Base-by-base conservation (phyloP, 306 rosid genomes). In the Bauhinia variegata region DNA sequence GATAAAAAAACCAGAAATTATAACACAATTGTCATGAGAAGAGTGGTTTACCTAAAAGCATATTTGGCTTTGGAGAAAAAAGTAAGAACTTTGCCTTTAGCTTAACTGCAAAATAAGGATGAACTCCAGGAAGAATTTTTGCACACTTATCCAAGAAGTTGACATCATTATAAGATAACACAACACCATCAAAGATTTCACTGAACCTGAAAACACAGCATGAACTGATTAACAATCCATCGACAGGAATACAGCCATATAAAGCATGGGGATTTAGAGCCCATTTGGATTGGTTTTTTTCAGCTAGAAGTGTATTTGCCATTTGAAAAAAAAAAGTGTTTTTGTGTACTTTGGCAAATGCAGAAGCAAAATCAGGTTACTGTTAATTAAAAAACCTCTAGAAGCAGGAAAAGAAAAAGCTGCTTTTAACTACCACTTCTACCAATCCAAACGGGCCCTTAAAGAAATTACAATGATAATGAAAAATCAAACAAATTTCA, bases 31-130 rank as follows among this genome's bases (percentile, higher is more conserved):
- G 18, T 33, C 46, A 62, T 5, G 28, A 60, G 42, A n/a, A 2
- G 15, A 39, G 44, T 32, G 54, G 17, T 75, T 18, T 78, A 90
- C 97, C 99, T 86, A 90, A 67, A 64, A 85, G 87, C 99, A 80
- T 88, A 70, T 88, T 54, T n/a, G 95, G 96, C 70, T 83, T 86
- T 5, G 97, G 95, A 56, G 91, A 86, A 75, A 86, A 90, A 39
- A 88, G 90, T 12, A 95, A 79, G 65, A 85, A 30, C 48, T 80
- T 85, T 19, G 80, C 89, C 42, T 77, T 83, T 11, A 88, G 59
- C 37, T 59, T 68, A 69, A 90, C 92, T 13, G 80, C 71, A 37
- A 95, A 77, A 78, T 85, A 83, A 49, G 97, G 97, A 69, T 65
- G 70, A 53, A 85, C 36, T 10, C 79, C 84, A 46, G 88, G 60